A percentile compares a stretch with the other conserved stretches of the same genome.
phyloP scores from a whole-genome alignment of 306 rosid genomes.

The Morella rubra region DNA sequence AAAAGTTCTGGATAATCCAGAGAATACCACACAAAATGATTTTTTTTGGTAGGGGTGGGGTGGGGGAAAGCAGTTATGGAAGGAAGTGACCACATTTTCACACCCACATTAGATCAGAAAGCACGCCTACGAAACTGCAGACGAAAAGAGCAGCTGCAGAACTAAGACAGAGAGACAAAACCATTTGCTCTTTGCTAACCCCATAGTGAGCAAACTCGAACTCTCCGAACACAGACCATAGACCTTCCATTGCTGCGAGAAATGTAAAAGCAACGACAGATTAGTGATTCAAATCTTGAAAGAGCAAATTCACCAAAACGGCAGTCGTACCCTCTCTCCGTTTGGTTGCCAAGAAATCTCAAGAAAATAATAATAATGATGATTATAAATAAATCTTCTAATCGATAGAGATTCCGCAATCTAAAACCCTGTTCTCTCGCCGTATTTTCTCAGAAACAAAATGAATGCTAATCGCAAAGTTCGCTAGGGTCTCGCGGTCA shows the following conservation, averaged over 20 bases:
- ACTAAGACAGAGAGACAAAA: constrained; percentile 64
- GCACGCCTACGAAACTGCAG: constrained; percentile 64
- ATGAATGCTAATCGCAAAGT: background rate
- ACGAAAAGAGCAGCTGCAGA: constrained; percentile 62
- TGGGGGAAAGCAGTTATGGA: background rate
- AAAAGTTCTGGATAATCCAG: too few species aligned
- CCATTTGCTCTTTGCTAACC: constrained; percentile 57
- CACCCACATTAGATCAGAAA: constrained; percentile 75
- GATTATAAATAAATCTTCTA: background rate
- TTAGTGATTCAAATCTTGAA: constrained; percentile 26
- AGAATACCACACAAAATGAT: too few species aligned
- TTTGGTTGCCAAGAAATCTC: constrained; percentile 20
- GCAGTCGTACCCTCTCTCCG: constrained; percentile 5
- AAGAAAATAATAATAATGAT: constrained; percentile 4
- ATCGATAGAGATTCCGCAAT: too few species aligned
- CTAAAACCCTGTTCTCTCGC: background rate
- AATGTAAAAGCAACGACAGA: constrained; percentile 24
- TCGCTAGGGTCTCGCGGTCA: too few species aligned
- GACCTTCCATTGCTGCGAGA: constrained; percentile 70
- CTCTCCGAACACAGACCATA: constrained; percentile 79
- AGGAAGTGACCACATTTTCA: background rate
- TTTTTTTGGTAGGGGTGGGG: background rate
- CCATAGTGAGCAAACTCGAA: constrained; percentile 67
- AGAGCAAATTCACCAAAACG: constrained; percentile 11
- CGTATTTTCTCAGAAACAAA: constrained; percentile 40